A percentile compares a stretch with the other conserved stretches of the same genome.
Evolutionary conservation across 75 land plant species (phyloP).

Genomic region (Pinus taeda): DNA sequence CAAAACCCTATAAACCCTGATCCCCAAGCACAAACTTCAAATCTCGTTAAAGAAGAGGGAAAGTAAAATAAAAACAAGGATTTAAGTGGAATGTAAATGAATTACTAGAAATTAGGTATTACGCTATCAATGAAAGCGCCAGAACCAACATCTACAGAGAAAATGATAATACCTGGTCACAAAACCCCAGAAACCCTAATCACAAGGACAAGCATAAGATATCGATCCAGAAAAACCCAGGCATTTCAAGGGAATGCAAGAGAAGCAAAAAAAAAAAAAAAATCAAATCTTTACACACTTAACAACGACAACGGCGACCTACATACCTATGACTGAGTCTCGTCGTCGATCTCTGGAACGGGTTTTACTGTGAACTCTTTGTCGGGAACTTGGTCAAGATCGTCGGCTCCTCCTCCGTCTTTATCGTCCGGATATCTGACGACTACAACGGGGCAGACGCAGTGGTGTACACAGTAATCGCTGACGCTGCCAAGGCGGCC

Average conservation of each 20-base stretch:
- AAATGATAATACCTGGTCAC: too few relatives aligned
- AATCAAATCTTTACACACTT: neutral
- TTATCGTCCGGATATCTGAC: conserved; percentile 58
- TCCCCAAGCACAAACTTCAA: neutral
- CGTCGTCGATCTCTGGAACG: neutral
- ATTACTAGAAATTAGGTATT: neutral
- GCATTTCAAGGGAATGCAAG: neutral
- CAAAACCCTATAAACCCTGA: neutral
- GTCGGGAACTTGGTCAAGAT: neutral
- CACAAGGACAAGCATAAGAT: neutral
- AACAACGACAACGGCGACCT: neutral
- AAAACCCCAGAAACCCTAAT: neutral
- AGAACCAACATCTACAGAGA: too few relatives aligned
- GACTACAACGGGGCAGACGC: conserved; percentile 82
- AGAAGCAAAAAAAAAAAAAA: neutral
- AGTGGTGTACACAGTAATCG: conserved; percentile 82
- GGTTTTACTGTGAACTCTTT: neutral
- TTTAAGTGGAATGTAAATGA: neutral
- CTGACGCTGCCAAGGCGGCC: conserved; percentile 81
- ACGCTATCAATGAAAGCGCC: neutral
- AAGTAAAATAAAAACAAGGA: neutral
- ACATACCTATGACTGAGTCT: neutral
- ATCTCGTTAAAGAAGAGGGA: neutral
- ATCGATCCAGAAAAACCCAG: neutral
- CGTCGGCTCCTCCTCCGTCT: conserved; percentile 15